phyloP scores from a whole-genome alignment of 768 basidiomycete genomes.

The Amanita phalloides region DNA sequence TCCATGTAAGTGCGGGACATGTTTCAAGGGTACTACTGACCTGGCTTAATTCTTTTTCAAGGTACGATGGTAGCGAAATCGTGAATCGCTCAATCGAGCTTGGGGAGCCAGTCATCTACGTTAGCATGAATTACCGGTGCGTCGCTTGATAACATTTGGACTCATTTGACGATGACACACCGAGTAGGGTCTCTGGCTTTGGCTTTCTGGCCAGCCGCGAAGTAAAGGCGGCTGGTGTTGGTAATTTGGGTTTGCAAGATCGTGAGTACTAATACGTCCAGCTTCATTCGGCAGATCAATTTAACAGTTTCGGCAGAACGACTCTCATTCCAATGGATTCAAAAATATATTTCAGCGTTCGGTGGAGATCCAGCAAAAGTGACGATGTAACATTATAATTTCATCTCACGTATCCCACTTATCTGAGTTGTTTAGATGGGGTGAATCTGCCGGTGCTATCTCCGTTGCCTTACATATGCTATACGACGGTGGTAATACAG shows the following conservation, averaged over 20 bases:
- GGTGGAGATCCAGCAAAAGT: conserved; percentile 57
- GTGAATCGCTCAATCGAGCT: conserved; percentile 29
- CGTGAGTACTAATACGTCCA: conserved; percentile 24
- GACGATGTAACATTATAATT: conserved; percentile 28
- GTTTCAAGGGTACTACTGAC: conserved; percentile 14
- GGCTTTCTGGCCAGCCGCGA: conserved; percentile 44
- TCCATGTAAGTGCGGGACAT: conserved; percentile 22
- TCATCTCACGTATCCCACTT: neutral
- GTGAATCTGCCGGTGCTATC: conserved; percentile 40
- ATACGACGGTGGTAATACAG: conserved; percentile 30
- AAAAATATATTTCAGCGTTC: conserved; percentile 51
- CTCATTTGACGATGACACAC: conserved; percentile 26
- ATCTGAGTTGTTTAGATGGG: conserved; percentile 19
- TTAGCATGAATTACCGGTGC: conserved; percentile 34
- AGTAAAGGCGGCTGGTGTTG: conserved; percentile 38
- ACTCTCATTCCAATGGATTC: conserved; percentile 52
- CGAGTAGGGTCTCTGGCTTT: conserved; percentile 30
- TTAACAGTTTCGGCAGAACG: conserved; percentile 26
- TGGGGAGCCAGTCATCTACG: conserved; percentile 29
- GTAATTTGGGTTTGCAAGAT: conserved; percentile 60
- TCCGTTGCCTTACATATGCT: conserved; percentile 42
- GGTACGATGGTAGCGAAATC: conserved; percentile 27
- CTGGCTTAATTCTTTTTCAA: conserved; percentile 3
- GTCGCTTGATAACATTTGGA: conserved; percentile 6
- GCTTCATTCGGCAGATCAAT: neutral